A percentile compares a stretch with the other conserved stretches of the same genome.
Evolutionary conservation across 768 basidiomycete species (phyloP).

Genomic region (Gyrodon lividus): DNA sequence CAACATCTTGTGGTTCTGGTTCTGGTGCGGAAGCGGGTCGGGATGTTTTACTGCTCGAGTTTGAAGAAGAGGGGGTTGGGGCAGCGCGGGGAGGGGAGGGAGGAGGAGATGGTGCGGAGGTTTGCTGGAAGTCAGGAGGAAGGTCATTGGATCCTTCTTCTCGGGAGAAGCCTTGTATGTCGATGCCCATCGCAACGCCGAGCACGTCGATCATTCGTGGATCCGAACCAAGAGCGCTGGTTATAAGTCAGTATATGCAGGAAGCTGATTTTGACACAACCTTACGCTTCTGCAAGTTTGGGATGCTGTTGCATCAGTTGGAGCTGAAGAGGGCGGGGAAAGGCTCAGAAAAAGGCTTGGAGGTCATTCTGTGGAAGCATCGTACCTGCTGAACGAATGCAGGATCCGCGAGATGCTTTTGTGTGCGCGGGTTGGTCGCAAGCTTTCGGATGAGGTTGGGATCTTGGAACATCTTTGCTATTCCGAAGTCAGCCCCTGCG

Average conservation of each 20-base stretch:
- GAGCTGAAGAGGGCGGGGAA: constrained; percentile 39
- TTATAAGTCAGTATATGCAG: constrained; percentile 6
- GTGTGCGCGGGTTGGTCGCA: constrained; percentile 82
- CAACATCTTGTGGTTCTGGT: constrained; percentile 55
- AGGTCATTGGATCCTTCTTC: constrained; percentile 83
- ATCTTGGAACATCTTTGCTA: constrained; percentile 80
- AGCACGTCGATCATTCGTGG: constrained; percentile 93
- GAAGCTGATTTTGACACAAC: not conserved
- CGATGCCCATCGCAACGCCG: constrained; percentile 90
- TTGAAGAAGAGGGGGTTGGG: constrained; percentile 40
- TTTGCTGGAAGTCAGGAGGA: constrained; percentile 53
- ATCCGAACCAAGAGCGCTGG: constrained; percentile 61
- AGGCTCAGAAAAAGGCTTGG: not conserved
- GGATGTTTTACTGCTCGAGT: constrained; percentile 40
- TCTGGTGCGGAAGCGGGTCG: constrained; percentile 40
- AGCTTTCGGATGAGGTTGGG: constrained; percentile 83
- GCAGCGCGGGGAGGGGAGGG: constrained; percentile 28
- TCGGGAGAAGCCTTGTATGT: constrained; percentile 82
- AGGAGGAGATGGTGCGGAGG: constrained; percentile 21
- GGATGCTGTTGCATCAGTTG: constrained; percentile 70
- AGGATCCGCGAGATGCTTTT: constrained; percentile 81
- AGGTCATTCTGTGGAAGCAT: not conserved
- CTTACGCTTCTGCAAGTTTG: constrained; percentile 55
- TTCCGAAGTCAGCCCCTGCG: constrained; percentile 49
- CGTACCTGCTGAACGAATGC: constrained; percentile 70